Percentiles rank a stretch among this genome's conserved stretches.
Conservation (phyloP, 2,329 filamentous ascomycete species). For the Chrysoporthe austroafricana region DNA sequence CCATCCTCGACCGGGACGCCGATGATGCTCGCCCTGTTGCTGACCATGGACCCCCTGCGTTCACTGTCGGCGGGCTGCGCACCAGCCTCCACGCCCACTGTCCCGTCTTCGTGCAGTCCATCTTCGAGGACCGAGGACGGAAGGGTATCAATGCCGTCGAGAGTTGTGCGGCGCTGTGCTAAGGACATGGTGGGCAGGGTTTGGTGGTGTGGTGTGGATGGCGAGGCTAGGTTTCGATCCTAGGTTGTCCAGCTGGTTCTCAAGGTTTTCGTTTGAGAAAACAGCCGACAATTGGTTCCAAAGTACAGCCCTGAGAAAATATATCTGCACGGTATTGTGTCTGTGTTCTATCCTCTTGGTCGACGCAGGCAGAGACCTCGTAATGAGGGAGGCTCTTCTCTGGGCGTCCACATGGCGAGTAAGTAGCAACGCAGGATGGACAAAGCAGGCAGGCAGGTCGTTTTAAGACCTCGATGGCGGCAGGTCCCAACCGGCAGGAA, state of each 20-base stretch:
- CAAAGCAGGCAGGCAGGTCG: background rate
- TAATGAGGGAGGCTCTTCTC: background rate
- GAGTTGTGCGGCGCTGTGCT: conserved; percentile 26
- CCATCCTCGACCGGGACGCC: conserved; percentile 14
- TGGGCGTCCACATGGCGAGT: background rate
- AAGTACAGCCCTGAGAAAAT: too few relatives aligned
- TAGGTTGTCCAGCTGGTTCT: background rate
- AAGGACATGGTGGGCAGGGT: conserved; percentile 17
- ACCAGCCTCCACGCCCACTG: background rate
- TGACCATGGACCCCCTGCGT: background rate
- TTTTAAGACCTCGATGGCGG: background rate
- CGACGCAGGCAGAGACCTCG: background rate
- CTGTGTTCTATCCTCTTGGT: background rate
- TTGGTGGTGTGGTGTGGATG: background rate
- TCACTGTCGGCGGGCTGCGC: background rate
- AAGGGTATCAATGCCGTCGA: conserved; percentile 20
- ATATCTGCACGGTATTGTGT: background rate
- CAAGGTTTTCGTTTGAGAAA: background rate
- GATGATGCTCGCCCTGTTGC: background rate
- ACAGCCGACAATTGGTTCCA: background rate
- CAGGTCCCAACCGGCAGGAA: background rate
- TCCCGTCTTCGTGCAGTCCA: background rate
- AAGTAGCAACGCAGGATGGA: background rate
- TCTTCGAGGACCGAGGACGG: conserved; percentile 1
- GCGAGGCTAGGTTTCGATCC: background rate